Percentiles rank a stretch among this genome's conserved stretches.
phyloP scores from a whole-genome alignment of 176 grass and related monocot species.

The Juncus effusus region DNA sequence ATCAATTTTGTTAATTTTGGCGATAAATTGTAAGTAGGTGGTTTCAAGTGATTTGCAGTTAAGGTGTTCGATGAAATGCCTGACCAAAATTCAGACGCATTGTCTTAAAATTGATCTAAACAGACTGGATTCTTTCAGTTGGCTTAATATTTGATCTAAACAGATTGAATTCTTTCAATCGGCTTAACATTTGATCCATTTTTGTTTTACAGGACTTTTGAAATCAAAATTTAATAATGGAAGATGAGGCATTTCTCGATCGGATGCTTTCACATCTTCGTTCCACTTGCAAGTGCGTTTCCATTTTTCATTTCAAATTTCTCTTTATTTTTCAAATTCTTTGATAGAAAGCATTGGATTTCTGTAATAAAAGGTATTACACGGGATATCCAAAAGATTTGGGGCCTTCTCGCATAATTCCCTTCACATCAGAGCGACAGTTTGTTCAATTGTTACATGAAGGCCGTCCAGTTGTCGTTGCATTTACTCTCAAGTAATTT shows the following conservation, averaged over 20 bases:
- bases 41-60: not conserved
- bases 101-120: not conserved
- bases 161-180: not conserved
- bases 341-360: constrained; percentile 10
- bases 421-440: constrained; percentile 77
- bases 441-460: constrained; percentile 83
- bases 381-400: constrained; percentile 91
- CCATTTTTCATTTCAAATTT: not conserved
- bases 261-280: constrained; percentile 70
- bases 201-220: not conserved
- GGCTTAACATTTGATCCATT: not conserved
- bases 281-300: constrained; percentile 55
- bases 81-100: not conserved
- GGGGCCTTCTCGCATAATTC: constrained; percentile 71
- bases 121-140: not conserved
- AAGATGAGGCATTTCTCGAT: constrained; percentile 50
- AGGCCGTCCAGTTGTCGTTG: constrained; percentile 81
- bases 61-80: constrained; percentile 30
- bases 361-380: constrained; percentile 58
- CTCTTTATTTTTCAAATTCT: constrained; percentile 1
- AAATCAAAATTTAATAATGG: constrained; percentile 30
- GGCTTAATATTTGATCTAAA: not conserved
- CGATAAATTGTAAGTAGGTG: not conserved
- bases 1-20: not conserved
- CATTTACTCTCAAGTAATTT: constrained; percentile 85